Conservation (phyloP, 2,329 filamentous ascomycete genomes). For the Chaetothyriales sp. region DNA sequence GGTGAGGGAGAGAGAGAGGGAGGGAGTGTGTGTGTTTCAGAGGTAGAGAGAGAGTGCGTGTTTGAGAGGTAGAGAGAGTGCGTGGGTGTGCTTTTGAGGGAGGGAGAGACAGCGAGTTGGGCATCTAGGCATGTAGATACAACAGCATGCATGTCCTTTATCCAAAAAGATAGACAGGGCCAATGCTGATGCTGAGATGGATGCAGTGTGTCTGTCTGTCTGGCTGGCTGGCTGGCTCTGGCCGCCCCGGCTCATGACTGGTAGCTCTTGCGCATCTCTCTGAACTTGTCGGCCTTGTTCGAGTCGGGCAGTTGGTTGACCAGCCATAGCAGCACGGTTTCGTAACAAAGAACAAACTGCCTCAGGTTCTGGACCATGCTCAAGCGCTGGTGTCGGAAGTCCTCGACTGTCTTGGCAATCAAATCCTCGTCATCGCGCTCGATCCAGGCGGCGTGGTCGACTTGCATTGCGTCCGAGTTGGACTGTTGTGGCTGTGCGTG, state of each 20-base stretch:
- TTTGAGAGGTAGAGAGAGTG: background rate
- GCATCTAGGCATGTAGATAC: too few species aligned
- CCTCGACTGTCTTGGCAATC: conserved; percentile 73
- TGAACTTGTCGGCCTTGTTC: background rate
- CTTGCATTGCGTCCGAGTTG: conserved; percentile 14
- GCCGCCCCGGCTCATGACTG: background rate
- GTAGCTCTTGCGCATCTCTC: conserved; percentile 5
- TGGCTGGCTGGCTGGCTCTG: background rate
- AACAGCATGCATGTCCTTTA: background rate
- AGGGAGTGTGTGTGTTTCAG: too few species aligned
- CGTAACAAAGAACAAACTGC: conserved; percentile 93
- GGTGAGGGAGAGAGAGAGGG: too few species aligned
- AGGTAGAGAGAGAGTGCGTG: background rate
- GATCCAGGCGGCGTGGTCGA: conserved; percentile 42
- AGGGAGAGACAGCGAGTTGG: too few species aligned
- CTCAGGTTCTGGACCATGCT: conserved; percentile 94
- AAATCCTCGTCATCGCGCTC: conserved; percentile 57
- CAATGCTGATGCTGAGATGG: background rate
- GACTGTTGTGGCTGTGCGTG: conserved; percentile 1
- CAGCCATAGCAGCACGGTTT: conserved; percentile 83
- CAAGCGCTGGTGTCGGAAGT: conserved; percentile 72
- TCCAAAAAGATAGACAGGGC: too few species aligned
- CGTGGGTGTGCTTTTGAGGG: too few species aligned
- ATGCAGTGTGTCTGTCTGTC: background rate
- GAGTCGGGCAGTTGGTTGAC: conserved; percentile 18